Conservation (phyloP, 257 asterid genomes). For the Solanum acaule region DNA sequence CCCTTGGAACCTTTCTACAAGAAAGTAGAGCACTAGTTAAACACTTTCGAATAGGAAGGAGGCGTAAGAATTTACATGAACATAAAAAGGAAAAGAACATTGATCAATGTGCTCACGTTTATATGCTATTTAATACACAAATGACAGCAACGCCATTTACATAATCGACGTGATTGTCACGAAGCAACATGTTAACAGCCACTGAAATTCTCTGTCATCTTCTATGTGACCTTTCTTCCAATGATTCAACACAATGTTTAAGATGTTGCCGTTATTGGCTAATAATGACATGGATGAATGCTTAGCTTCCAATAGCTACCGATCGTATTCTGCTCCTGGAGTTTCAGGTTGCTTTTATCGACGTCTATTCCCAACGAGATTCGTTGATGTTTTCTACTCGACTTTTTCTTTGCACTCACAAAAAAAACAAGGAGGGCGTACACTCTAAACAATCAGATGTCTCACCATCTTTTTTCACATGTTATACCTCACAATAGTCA, state of each 20-base stretch:
- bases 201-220: constrained; percentile 66
- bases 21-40: no score
- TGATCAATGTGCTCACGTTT: no score
- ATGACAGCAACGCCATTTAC: no score
- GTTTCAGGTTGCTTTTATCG: constrained; percentile 82
- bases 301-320: constrained; percentile 52
- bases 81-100: no score
- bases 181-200: constrained; percentile 27
- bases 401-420: constrained; percentile 69
- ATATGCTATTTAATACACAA: no score
- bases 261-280: constrained; percentile 54
- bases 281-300: constrained; percentile 61
- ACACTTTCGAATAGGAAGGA: no score
- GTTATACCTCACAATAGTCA: no score
- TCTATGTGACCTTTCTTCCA: constrained; percentile 73
- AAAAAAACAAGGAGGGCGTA: no score
- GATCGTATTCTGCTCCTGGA: constrained; percentile 76
- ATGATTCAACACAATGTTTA: constrained; percentile 80
- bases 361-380: constrained; percentile 65
- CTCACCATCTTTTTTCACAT: no score
- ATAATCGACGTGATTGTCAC: not conserved
- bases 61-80: no score
- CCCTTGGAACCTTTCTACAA: no score
- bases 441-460: no score
- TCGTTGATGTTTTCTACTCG: constrained; percentile 66